These are phyloP conservation scores for Leccinellum albellum DNA, from an alignment of 768 basidiomycete genomes.

Conservation along the genomic window DNA sequence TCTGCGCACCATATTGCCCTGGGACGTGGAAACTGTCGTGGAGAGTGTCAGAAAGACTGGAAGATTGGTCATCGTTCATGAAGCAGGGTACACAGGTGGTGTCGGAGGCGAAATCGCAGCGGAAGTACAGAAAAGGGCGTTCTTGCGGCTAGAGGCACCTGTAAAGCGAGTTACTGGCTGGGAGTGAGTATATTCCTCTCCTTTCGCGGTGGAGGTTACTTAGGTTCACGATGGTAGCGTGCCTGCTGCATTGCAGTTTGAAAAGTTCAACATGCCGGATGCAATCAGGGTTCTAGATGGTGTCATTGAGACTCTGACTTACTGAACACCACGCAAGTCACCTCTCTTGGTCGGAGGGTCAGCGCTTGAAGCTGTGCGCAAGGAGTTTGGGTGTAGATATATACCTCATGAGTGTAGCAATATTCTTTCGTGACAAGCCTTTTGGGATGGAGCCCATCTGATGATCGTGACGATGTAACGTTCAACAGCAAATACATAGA, in stretches of 20 bases:
- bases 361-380: not conserved
- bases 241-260: conserved; percentile 81
- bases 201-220: not conserved
- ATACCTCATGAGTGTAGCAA: conserved; percentile 2
- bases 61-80: conserved; percentile 84
- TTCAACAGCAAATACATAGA: not conserved
- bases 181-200: conserved; percentile 66
- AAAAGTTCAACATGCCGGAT: conserved; percentile 92
- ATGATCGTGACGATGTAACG: not conserved
- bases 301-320: conserved; percentile 76
- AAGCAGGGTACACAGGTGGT: conserved; percentile 83
- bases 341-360: not conserved
- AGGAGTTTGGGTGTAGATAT: not conserved
- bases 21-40: conserved; percentile 77
- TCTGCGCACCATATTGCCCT: conserved; percentile 82
- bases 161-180: conserved; percentile 85
- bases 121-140: conserved; percentile 84
- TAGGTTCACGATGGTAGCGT: conserved; percentile 41
- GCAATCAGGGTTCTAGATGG: conserved; percentile 79
- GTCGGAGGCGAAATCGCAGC: conserved; percentile 92
- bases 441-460: not conserved
- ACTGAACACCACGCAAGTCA: conserved; percentile 33
- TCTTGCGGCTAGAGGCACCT: conserved; percentile 84
- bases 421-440: not conserved
- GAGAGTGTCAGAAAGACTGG: conserved; percentile 86